Percentiles rank a stretch among this genome's conserved stretches.
These are phyloP conservation scores for Cenococcum geophilum DNA, from an alignment of 495 filamentous ascomycete species.

Conservation along the genomic window DNA sequence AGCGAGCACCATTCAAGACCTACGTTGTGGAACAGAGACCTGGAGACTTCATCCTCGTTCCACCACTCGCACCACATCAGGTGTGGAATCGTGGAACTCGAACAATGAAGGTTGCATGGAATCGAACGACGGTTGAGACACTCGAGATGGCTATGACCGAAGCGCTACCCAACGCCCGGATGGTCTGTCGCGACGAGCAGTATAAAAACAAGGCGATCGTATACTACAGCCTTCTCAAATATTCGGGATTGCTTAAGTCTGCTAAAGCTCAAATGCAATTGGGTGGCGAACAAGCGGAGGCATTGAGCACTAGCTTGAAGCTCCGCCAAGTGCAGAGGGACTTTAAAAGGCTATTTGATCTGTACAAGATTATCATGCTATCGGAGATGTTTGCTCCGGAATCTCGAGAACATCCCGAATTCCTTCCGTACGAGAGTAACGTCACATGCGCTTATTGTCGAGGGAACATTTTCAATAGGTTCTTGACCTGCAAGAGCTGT, in stretches of 20 bases:
- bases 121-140: constrained; percentile 89
- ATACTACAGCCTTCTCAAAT: constrained; percentile 74
- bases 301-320: constrained; percentile 26
- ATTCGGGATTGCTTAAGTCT: constrained; percentile 56
- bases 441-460: constrained; percentile 94
- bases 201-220: constrained; percentile 98
- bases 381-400: constrained; percentile 74
- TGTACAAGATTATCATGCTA: constrained; percentile 71
- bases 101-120: constrained; percentile 97
- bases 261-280: constrained; percentile 44
- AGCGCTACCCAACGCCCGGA: constrained; percentile 75
- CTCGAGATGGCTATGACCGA: constrained; percentile 77
- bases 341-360: constrained; percentile 67
- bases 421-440: constrained; percentile 71
- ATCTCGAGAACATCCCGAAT: constrained; percentile 61
- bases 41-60: constrained; percentile 93
- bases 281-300: constrained; percentile 37
- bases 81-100: constrained; percentile 96
- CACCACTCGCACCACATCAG: constrained; percentile 94
- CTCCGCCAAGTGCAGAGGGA: constrained; percentile 61
- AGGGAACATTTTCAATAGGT: constrained; percentile 95
- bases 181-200: constrained; percentile 96
- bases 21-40: constrained; percentile 86
- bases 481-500: constrained; percentile 82
- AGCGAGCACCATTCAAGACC: constrained; percentile 82